A percentile compares a stretch with the other conserved stretches of the same genome.
These are phyloP conservation scores for Tardiomyces blankii DNA, from an alignment of 1,139 yeast species.

Conservation along the genomic window DNA sequence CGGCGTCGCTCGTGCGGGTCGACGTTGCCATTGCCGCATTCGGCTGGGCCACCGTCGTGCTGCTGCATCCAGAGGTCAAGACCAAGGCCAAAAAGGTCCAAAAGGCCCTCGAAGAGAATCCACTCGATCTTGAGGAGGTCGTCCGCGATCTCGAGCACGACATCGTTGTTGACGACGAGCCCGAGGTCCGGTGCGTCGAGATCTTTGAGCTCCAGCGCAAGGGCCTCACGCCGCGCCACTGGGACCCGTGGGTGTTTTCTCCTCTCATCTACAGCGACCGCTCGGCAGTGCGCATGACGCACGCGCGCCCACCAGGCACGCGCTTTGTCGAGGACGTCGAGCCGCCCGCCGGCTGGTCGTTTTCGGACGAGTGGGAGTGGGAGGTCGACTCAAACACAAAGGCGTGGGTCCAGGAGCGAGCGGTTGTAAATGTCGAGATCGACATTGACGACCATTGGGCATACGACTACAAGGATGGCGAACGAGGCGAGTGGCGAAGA, in stretches of 20 bases:
- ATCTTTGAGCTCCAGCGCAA: conserved; percentile 64
- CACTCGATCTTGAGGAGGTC: conserved; percentile 12
- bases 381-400: conserved; percentile 42
- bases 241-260: conserved; percentile 46
- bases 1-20: conserved; percentile 65
- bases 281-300: conserved; percentile 42
- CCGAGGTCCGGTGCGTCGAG: conserved; percentile 47
- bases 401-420: conserved; percentile 43
- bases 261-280: conserved; percentile 39
- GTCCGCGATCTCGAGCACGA: conserved; percentile 26
- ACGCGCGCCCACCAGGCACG: conserved; percentile 59
- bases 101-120: conserved; percentile 13
- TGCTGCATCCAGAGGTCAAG: conserved; percentile 24
- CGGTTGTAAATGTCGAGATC: conserved; percentile 23
- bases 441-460: conserved; percentile 34
- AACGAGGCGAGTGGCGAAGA: conserved; percentile 30
- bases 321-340: conserved; percentile 41
- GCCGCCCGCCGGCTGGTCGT: conserved; percentile 72
- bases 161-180: conserved; percentile 56
- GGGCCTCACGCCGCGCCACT: conserved; percentile 47
- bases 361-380: conserved; percentile 55
- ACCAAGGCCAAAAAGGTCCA: conserved; percentile 17
- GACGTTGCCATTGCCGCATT: conserved; percentile 40
- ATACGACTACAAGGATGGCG: conserved; percentile 30
- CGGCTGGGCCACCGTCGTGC: conserved; percentile 16